Evolutionary conservation across 768 basidiomycete species (phyloP).

Genomic region (Leccinum subgranulosum): DNA sequence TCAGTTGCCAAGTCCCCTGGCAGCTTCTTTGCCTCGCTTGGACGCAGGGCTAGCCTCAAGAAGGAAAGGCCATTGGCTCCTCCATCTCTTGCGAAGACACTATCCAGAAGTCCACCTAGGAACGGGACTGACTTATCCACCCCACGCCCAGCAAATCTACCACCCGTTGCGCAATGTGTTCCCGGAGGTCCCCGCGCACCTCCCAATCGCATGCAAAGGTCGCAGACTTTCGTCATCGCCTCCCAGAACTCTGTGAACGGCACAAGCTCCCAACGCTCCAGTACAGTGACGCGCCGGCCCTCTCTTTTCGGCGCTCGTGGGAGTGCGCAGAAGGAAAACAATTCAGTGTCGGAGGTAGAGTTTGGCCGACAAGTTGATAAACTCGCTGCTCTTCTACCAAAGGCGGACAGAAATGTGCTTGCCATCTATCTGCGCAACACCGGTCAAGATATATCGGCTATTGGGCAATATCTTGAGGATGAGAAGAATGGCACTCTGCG

Average conservation of each 20-base stretch:
- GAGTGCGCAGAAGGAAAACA: conserved; percentile 3
- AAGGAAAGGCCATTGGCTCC: conserved; percentile 32
- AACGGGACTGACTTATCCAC: conserved; percentile 22
- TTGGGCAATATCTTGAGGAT: conserved; percentile 82
- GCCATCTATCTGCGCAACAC: conserved; percentile 70
- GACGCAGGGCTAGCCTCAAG: conserved; percentile 62
- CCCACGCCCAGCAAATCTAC: conserved; percentile 32
- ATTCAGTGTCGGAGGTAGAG: conserved; percentile 34
- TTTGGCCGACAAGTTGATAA: conserved; percentile 70
- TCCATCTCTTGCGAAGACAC: conserved; percentile 33
- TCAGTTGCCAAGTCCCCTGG: conserved; percentile 43
- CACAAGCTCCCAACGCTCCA: conserved; percentile 28
- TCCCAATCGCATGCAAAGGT: conserved; percentile 58
- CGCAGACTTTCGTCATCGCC: conserved; percentile 60
- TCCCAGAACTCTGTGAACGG: conserved; percentile 25
- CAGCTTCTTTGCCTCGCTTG: conserved; percentile 72
- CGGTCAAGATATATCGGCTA: conserved; percentile 81
- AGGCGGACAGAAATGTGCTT: conserved; percentile 64
- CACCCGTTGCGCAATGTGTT: conserved; percentile 44
- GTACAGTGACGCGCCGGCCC: conserved; percentile 26
- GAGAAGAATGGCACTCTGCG: conserved; percentile 70
- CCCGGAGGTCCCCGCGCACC: conserved; percentile 76
- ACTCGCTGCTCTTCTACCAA: conserved; percentile 66
- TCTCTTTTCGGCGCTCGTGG: conserved; percentile 29
- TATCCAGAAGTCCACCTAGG: conserved; percentile 37